These are phyloP conservation scores for Nymphaea thermarum DNA, from an alignment of 164 flowering plant genomes.

Conservation along the genomic window DNA sequence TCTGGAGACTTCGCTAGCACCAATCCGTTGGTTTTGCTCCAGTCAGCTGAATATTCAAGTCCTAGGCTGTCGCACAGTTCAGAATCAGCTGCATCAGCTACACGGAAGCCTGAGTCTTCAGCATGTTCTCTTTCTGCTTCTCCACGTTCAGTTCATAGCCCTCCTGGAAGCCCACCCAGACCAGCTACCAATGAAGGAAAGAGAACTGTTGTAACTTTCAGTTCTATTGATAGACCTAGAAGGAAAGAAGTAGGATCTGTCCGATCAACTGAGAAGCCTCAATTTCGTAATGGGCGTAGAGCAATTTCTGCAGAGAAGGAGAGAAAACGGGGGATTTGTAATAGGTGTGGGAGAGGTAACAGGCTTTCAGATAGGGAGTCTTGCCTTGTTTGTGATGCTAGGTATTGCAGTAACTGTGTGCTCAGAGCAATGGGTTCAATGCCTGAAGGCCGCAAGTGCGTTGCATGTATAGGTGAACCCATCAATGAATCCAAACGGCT, in stretches of 20 bases:
- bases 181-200: constrained; percentile 31
- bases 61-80: constrained; percentile 60
- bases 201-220: constrained; percentile 62
- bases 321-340: constrained; percentile 48
- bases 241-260: constrained; percentile 24
- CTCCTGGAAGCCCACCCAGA: constrained; percentile 17
- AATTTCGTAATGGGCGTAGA: background rate
- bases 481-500: constrained; percentile 74
- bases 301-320: constrained; percentile 20
- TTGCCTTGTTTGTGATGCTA: constrained; percentile 81
- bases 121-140: constrained; percentile 65
- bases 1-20: background rate
- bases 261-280: background rate
- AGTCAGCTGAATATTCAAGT: constrained; percentile 13
- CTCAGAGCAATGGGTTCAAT: constrained; percentile 99
- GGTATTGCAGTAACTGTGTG: constrained; percentile 85
- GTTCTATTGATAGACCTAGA: constrained; percentile 45
- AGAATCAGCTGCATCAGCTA: constrained; percentile 74
- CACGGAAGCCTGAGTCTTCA: constrained; percentile 60
- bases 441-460: constrained; percentile 99
- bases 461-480: constrained; percentile 76
- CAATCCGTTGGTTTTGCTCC: background rate
- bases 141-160: constrained; percentile 37
- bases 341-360: constrained; percentile 68
- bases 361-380: constrained; percentile 35